phyloP scores from a whole-genome alignment of 176 grass and related monocot species.

The Calamus simplicifolius region DNA sequence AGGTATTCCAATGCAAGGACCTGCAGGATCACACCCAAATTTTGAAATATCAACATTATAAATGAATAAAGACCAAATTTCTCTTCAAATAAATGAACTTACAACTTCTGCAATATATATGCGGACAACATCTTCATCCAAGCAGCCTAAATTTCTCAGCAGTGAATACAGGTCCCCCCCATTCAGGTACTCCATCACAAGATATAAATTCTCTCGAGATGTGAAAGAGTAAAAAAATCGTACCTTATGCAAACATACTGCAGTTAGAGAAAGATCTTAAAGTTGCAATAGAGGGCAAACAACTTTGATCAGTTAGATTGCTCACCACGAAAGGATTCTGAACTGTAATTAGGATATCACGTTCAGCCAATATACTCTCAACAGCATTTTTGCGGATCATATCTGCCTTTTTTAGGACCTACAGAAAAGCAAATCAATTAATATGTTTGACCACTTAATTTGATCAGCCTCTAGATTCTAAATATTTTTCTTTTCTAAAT shows the following conservation, averaged over 20 bases:
- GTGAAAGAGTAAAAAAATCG: slow-evolving; percentile 99
- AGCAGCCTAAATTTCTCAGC: slow-evolving; percentile 94
- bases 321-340: slow-evolving; percentile 99
- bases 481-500: no score
- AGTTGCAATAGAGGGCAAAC: background rate
- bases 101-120: slow-evolving; percentile 99
- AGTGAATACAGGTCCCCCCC: slow-evolving; percentile 94
- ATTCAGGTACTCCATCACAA: slow-evolving; percentile 99
- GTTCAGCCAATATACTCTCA: slow-evolving; percentile 99
- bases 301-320: slow-evolving; percentile 2
- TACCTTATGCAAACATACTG: slow-evolving; percentile 49
- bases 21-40: slow-evolving; percentile 36
- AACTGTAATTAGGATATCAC: slow-evolving; percentile 93
- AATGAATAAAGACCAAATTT: slow-evolving; percentile 17
- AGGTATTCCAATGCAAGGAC: slow-evolving; percentile 98
- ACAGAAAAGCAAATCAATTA: slow-evolving; percentile 15
- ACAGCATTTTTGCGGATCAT: slow-evolving; percentile 99
- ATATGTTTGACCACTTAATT: no score
- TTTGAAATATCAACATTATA: slow-evolving; percentile 5
- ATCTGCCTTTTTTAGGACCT: slow-evolving; percentile 98
- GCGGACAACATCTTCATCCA: slow-evolving; percentile 94
- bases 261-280: slow-evolving; percentile 30
- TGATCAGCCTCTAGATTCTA: no score
- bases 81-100: slow-evolving; percentile 33
- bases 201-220: slow-evolving; percentile 92